phyloP scores from a whole-genome alignment of 768 basidiomycete genomes.

The Trametes sanguinea region DNA sequence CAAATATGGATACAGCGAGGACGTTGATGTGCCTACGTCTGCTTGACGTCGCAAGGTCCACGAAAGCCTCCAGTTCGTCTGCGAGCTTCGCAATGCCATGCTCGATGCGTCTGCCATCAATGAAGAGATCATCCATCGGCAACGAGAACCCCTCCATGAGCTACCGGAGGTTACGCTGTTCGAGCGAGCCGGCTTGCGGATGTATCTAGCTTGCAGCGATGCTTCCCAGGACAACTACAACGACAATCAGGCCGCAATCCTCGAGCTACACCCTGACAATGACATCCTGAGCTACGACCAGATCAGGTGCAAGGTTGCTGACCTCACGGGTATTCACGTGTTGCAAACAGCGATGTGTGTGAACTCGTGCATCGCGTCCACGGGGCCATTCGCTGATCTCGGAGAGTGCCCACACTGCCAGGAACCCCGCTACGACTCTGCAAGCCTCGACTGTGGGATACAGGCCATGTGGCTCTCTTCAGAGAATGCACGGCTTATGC shows the following conservation, averaged over 20 bases:
- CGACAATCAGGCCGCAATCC: neutral
- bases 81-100: neutral
- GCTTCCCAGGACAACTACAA: neutral
- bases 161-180: too few relatives aligned
- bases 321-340: conserved; percentile 36
- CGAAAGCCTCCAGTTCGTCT: too few relatives aligned
- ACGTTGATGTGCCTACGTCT: too few relatives aligned
- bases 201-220: too few relatives aligned
- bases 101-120: neutral
- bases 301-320: neutral
- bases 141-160: too few relatives aligned
- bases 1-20: too few relatives aligned
- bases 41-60: too few relatives aligned
- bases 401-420: conserved; percentile 37
- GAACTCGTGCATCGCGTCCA: conserved; percentile 43
- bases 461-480: conserved; percentile 38
- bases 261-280: neutral
- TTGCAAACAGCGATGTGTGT: conserved; percentile 45
- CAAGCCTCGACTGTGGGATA: conserved; percentile 18
- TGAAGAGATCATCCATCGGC: too few relatives aligned
- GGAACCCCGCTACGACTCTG: conserved; percentile 33
- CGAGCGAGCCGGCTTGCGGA: too few relatives aligned
- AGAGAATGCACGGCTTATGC: neutral
- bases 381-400: conserved; percentile 37
- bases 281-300: conserved; percentile 16